Base-by-base conservation (phyloP, 2,329 filamentous ascomycete species). In the Beauveria australis region DNA sequence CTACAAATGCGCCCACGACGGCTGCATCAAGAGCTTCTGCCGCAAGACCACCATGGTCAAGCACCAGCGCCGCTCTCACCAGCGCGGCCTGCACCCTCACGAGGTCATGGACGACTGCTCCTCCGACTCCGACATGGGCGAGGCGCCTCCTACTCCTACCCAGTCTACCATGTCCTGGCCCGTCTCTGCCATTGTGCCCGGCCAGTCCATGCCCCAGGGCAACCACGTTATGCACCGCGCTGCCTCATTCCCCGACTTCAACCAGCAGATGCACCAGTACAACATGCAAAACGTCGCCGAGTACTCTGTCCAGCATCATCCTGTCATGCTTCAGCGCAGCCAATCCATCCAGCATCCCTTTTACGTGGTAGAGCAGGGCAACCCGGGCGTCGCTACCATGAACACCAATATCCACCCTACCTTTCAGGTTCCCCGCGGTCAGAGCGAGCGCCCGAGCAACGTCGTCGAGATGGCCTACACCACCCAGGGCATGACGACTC, bases 11-110 rank as follows among this genome's bases (percentile, higher is more conserved):
- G 76, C 78, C 49, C 82, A 86, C 65, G 77, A 83, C 44, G 83
- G 83, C 37, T 88, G 85, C 68, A 71, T 81, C 41, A 88, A 87
- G 73, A 88, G 86, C 71, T 89, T 89, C 70, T 89, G 86, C 72
- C 80, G 87, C 59, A 89, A 89, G 71, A 89, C 86, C 5, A 89
- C 85, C 60, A 86, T 87, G 84, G 82, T 87, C 59, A 87, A 87
- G 73, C 84, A 87, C 69, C 83, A 87, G 68, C 76, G 83, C 57
- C 77, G 83, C 28, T 84, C 82, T 1, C 83, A 87, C 68, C 82
- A 85, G 66, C 79, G 82, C 64, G 79, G 83, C 43, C 73, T 82
- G 60, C 78, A 84, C 66, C 77, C 79, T 46, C 80, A 81, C 59
- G 82, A 86, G 66, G 69, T 72, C 7, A 68, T 79, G 47, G 81